These are phyloP conservation scores for Mallotus repandus DNA, from an alignment of 441 rosid species.

Conservation along the genomic window DNA sequence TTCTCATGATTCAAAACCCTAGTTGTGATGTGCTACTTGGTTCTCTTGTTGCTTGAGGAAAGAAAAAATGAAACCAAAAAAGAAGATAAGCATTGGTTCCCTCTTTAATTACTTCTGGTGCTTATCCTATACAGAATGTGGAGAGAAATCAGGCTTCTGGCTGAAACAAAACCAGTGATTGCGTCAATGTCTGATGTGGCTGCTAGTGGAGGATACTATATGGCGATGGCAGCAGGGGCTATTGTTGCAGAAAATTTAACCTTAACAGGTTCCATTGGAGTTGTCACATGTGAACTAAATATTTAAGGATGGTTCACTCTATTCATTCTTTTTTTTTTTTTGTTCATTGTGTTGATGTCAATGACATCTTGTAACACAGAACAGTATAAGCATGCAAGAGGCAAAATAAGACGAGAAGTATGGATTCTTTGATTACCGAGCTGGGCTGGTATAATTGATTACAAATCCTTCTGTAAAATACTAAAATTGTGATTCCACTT, in stretches of 20 bases:
- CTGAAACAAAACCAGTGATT: slow-evolving; percentile 79
- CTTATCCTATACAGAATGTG: slow-evolving; percentile 67
- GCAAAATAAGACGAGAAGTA: neutral
- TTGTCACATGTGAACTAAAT: slow-evolving; percentile 69
- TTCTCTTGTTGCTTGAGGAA: neutral
- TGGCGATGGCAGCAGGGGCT: slow-evolving; percentile 89
- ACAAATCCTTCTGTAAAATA: slow-evolving; percentile 9
- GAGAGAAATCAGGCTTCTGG: slow-evolving; percentile 91
- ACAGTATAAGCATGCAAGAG: neutral
- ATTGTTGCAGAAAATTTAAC: slow-evolving; percentile 87
- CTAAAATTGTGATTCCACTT: neutral
- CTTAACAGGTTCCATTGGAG: slow-evolving; percentile 94
- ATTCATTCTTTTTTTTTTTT: neutral
- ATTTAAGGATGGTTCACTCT: neutral
- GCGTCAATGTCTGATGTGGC: slow-evolving; percentile 98
- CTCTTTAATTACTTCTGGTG: slow-evolving; percentile 9
- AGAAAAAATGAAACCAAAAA: too few species aligned
- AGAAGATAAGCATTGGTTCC: neutral
- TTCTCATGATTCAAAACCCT: neutral
- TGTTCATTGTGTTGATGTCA: neutral
- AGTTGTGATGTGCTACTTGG: too few species aligned
- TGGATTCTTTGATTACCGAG: neutral
- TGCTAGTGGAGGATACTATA: slow-evolving; percentile 98
- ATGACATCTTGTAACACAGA: neutral
- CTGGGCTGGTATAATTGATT: neutral